Evolutionary conservation across 768 basidiomycete species (phyloP), one percentile per base, ranked within the genome.

Genomic region (Inosperma sp.): DNA sequence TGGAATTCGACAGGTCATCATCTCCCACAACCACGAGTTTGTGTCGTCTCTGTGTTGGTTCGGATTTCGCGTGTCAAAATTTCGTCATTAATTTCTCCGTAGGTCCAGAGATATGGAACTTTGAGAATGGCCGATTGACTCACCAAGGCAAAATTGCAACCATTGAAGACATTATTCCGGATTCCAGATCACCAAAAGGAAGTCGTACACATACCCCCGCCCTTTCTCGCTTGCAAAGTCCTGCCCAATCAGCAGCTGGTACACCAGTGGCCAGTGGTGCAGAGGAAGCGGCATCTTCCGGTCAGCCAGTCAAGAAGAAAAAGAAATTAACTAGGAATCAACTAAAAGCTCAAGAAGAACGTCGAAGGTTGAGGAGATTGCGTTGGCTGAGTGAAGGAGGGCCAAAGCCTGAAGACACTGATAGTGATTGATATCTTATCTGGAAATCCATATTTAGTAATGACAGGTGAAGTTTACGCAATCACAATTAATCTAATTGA

Each of bases 61-160:
- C 57, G 47, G 47, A 21, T 21, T 49, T 37, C 50, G 54, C 44
- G 44, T 52, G 8, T 42, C 33, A 36, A 56, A 34, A 23, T 50
- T 29, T 44, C 48, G 49, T 52, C 40, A 30, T 40, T 44, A 50
- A 40, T 25, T 47, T 48, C 35, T 50, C 44, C 37, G 43, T 50
- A 88, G 88, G 88, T 62, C 84, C 88, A 39, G 93, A 97, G 70
- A 93, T 94, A 56, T 98, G 95, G 94, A 79, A 94, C 62, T 82
- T 98, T 60, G 91, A 94, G 43, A 82, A 68, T 43, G 94, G 94
- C 9, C 79, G 79, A 23, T 76, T 98, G 71, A 84, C 84, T 27
- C 88, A 88, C 58, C 84, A 92, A 73, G 94, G 94, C 62, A 97
- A 96, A 69, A 72, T 78, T 3, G 83, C 89, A 12, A 74, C 93